phyloP scores from a whole-genome alignment of 1,284 basidiomycete genomes.

The Takashimella koratensis region DNA sequence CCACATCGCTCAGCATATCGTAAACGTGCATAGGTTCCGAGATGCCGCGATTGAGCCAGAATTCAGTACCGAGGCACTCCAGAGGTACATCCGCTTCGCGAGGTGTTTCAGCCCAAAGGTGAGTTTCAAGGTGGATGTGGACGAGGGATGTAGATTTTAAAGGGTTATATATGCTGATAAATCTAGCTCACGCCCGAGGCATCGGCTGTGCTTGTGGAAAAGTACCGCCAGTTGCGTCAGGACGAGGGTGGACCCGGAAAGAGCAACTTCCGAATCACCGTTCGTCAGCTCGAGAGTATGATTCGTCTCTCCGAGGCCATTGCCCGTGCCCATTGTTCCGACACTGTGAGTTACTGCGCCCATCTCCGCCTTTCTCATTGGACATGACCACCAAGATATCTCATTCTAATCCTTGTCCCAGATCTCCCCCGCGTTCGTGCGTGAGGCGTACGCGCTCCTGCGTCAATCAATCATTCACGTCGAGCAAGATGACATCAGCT shows the following conservation, averaged over 20 bases:
- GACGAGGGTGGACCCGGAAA: conserved; percentile 86
- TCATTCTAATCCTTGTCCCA: too few species aligned
- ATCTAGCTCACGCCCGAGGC: conserved; percentile 83
- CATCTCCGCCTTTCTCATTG: not conserved
- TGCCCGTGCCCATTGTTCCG: conserved; percentile 90
- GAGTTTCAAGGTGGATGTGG: conserved; percentile 18
- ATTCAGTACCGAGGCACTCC: conserved; percentile 93
- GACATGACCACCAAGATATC: not conserved
- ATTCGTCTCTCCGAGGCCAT: conserved; percentile 96
- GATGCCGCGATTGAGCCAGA: conserved; percentile 93
- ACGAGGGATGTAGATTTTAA: not conserved
- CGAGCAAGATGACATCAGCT: conserved; percentile 97
- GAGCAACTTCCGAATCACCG: conserved; percentile 95
- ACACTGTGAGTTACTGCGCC: conserved; percentile 58
- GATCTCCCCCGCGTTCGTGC: conserved; percentile 89
- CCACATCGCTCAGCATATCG: conserved; percentile 94
- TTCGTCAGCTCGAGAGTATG: conserved; percentile 97
- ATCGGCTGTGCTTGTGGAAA: conserved; percentile 88
- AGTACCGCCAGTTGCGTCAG: conserved; percentile 87
- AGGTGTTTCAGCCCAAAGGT: conserved; percentile 96
- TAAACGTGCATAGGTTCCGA: conserved; percentile 94
- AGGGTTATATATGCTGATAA: conserved; percentile 1
- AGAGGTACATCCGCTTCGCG: conserved; percentile 94
- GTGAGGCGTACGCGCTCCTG: conserved; percentile 89
- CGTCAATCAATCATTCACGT: conserved; percentile 99